Evolutionary conservation across 371 early-diverging fungal genomes (phyloP), one percentile per base, ranked within the genome.

Genomic region (Mortierella sp.): DNA sequence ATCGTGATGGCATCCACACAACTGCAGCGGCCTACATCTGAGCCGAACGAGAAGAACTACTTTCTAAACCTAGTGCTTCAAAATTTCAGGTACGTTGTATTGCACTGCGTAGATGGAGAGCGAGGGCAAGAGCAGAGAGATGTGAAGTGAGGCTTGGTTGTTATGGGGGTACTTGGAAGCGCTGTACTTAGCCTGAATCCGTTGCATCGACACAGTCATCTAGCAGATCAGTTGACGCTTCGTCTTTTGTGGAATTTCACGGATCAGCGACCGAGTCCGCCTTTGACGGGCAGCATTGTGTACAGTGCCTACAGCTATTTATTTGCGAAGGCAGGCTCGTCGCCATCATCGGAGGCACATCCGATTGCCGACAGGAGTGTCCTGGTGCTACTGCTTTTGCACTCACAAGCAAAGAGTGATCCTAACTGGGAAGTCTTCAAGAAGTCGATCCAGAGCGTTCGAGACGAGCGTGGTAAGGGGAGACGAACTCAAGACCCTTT

Each of bases 221-320:
- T 86, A 53, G 86, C 91, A 26, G 82, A 88, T 43, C 85, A 86
- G 19, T 64, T 87, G 24, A 84, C 88, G 3, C 81, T 84, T 1
- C 78, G 87, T 19, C 78, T 92, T 6, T 48, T 92, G 15, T 81
- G 83, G 52, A 92, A 92, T 65, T 81, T 87, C 53, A 83, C 89
- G 14, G 85, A 86, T 28, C 90, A 90, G 65, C 84, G 83, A 59
- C 58, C 80, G 1, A 80, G 85, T 4, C 90, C 89, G 19, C 78
- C 87, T 32, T 72, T 82, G 27, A 79, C 89, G n/a, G 86, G 67
- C 84, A 86, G 86, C 49, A 60, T 90, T 55, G 87, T 91, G 1
- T 90, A 85, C 65, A 89, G 81, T 55, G 93, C 93, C 0, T 93
- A 92, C 73, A 86, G 80, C 37, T 92, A 89, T 54, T 70, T 92